Evolutionary conservation across 2,329 filamentous ascomycete genomes (phyloP), one percentile per base, ranked within the genome.

Genomic region (Paramyrothecium sp.): DNA sequence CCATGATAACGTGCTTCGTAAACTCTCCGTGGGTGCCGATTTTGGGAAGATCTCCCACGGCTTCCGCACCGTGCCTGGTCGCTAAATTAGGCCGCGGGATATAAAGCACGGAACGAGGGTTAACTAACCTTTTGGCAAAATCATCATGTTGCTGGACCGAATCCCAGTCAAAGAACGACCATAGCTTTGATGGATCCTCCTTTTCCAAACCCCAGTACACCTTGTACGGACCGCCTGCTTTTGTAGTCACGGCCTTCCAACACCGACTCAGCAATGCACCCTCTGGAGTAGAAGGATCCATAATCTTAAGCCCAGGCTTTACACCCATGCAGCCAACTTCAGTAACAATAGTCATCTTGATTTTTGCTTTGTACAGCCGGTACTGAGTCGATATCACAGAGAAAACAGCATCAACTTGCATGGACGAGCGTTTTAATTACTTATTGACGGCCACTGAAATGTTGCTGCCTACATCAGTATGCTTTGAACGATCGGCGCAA

Each of bases 111-210:
- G 26, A 30, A 30, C 10, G 26, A 4, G 26, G 4, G 10, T 30
- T 30, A 10, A 30, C 56, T 47, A 23, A 59, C 60, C 50, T 38
- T 12, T 49, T n/a, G 2, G 60, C 60, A 12, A 61, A 61, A 1
- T 0, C 19, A 0, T 23, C 19, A 16, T 61, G 59, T 17, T 61
- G 60, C 3, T 59, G 54, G 1, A 61, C 17, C 0, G 60, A 59
- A 7, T 52, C 56, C 30, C 55, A 61, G 23, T 61, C 60, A 13
- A 61, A 61, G 22, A 61, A 61, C 10, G 33, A 38, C 60, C 60
- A 61, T 4, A 61, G 0, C 7, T 47, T 61, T 0, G 33, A 59
- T 1, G 54, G 7, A 1, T 61, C 22, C 0, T 22, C n/a, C 1
- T 21, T 30, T 2, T 61, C 60, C 5, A 59, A 34, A 1, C 58